Evolutionary conservation across 1,284 basidiomycete genomes (phyloP), one percentile per base, ranked within the genome.

Genomic region (Trametes sp.): DNA sequence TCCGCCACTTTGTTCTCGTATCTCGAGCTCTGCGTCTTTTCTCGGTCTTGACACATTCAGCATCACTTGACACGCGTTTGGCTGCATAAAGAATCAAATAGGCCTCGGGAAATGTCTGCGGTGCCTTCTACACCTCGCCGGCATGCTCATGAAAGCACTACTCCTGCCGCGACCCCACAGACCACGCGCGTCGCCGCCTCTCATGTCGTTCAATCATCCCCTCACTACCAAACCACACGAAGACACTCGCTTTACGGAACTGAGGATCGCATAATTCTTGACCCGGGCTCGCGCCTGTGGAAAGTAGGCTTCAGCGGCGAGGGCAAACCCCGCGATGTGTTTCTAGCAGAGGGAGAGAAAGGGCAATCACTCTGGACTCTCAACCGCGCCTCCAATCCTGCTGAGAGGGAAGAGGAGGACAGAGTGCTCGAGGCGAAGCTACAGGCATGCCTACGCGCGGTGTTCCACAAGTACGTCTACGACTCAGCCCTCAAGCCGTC

Each of bases 231-330:
- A 13, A 93, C 91, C 6, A 92, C 90, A 1, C 82, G 92, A 46
- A 81, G 92, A 65, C 88, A 91, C 76, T 89, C 90, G 31, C 79
- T 95, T 4, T 94, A 95, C 76, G 94, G 93, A 52, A 93, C 90
- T 7, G 94, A 95, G 73, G 93, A 95, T 74, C 84, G 93, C 55
- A 86, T 95, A 53, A 85, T 95, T 54, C 87, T 95, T 63, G 94
- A 96, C 73, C 87, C 92, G 29, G 94, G 94, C 48, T 93, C 90
- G 51, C 83, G 87, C 54, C 83, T 94, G 61, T 95, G 93, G 93
- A 94, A 94, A 77, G 90, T 93, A 9, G 94, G 94, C 1, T 95
- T 95, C 78, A 94, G 92, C 73, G 93, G 94, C 21, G 94, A 95
- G 79, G 89, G 91, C n/a, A 82, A 85, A 62, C 92, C 94, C 16